Base-by-base conservation (phyloP, 257 asterid genomes). In the Nicotiana noctiflora region DNA sequence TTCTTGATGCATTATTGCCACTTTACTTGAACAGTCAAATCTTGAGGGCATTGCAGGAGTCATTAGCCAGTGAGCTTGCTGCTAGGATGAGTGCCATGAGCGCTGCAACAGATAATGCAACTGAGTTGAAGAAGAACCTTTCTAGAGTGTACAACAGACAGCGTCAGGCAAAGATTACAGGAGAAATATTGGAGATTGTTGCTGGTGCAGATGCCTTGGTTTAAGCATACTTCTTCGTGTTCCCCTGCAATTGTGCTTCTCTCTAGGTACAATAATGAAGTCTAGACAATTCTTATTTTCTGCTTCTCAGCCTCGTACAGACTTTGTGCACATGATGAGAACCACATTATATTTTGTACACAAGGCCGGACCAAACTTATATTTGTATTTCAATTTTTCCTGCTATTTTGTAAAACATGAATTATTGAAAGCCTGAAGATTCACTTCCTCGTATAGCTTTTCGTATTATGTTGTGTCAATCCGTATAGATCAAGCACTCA, bases 41-140 rank as follows among this genome's bases (percentile, higher is more conserved):
- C 64, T 80, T 93, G 88, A 89, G 98, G 87, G 82, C 98, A 1
- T 63, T 94, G 91, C 98, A 93, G 83, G 97, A 94, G 77, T 93
- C 98, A 1, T 77, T 93, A 7, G 97, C 98, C 3, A 93, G 98
- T 85, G 98, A 93, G 83, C 93, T 94, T 18, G 97, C 97, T 49
- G 94, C 97, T 9, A 88, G 97, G 92, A 93, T 93, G 98, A 91
- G 90, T 75, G 97, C 98, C 14, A 94, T 93, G 98, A 93, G 97
- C 88, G 90, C 56, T 81, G 98, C 97, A 2, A 51, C 93, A 0
- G 98, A 93, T 56, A 94, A 94, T 77, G 98, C 98, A 0, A 53
- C 1, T 12, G 97, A 94, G 51, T 80, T 94, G 89, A 93, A 87
- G 94, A 93, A 84, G 82, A 77, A 12, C 5, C 83, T 94, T 74